Evolutionary conservation across 2,329 filamentous ascomycete species (phyloP).

Genomic region (Cercospora zeae-maydis): DNA sequence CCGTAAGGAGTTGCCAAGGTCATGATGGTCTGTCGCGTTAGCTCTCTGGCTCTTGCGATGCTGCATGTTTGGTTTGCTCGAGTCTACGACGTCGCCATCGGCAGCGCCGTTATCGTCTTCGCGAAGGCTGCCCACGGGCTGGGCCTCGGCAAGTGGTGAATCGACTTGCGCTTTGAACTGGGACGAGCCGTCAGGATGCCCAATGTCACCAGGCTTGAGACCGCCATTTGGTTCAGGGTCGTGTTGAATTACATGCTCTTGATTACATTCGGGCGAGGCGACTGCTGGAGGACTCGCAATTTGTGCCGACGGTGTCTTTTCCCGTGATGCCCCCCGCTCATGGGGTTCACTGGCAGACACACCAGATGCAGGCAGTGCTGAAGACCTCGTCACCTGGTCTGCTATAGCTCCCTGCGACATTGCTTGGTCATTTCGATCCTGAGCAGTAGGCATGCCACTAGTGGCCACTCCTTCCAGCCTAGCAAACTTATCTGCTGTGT

Average conservation of each 20-base stretch:
- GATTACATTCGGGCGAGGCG: not conserved
- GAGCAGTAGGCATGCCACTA: not conserved
- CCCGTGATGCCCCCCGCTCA: not conserved
- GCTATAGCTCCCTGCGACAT: not conserved
- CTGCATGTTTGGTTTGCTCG: not conserved
- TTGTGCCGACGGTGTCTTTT: not conserved
- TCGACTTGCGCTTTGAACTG: not conserved
- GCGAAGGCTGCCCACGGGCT: not conserved
- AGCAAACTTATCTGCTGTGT: not conserved
- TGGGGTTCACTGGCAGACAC: too few relatives aligned
- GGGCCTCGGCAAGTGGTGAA: not conserved
- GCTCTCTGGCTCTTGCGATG: not conserved
- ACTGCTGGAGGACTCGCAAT: not conserved
- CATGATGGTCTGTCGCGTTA: slow-evolving; percentile 4
- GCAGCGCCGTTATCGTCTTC: not conserved
- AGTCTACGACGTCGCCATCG: not conserved
- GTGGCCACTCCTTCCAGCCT: not conserved
- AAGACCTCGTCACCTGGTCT: not conserved
- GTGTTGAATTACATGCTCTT: not conserved
- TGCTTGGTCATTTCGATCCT: not conserved
- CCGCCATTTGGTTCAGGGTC: not conserved
- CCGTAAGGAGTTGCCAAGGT: slow-evolving; percentile 23
- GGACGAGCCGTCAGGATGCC: not conserved
- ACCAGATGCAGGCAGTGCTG: too few relatives aligned
- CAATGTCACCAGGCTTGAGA: not conserved